phyloP scores from a whole-genome alignment of 257 asterid species.

The Primulina huaijiensis region DNA sequence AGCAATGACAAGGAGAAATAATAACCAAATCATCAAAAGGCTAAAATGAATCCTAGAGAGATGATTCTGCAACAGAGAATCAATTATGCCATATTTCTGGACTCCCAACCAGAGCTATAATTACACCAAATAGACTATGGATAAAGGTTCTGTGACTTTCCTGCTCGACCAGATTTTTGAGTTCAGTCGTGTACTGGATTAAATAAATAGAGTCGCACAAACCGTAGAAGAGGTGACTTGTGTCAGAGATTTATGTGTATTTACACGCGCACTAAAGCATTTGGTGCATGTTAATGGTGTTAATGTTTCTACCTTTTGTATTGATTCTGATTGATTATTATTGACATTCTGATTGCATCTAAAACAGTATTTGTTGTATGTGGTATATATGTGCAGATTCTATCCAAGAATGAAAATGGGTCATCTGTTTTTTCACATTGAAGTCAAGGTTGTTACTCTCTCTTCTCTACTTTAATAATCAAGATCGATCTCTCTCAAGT shows the following conservation, averaged over 20 bases:
- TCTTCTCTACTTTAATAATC: constrained; percentile 3
- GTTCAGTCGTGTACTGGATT: constrained; percentile 22
- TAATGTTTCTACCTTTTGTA: constrained; percentile 8
- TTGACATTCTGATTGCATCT: constrained; percentile 27
- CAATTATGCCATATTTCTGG: background rate
- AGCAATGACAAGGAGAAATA: background rate
- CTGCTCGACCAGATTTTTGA: background rate
- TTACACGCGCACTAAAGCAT: constrained; percentile 15
- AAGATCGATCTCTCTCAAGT: constrained; percentile 6
- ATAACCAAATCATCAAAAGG: background rate
- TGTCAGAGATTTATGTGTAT: constrained; percentile 11
- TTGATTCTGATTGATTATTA: constrained; percentile 10
- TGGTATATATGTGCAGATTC: constrained; percentile 50
- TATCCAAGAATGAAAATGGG: constrained; percentile 78
- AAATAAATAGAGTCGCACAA: background rate
- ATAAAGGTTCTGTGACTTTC: no score
- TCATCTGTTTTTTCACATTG: constrained; percentile 52
- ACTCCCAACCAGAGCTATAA: background rate
- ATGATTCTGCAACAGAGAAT: background rate
- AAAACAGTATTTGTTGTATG: constrained; percentile 25
- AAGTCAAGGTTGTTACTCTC: constrained; percentile 56
- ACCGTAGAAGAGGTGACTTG: constrained; percentile 2
- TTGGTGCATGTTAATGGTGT: background rate
- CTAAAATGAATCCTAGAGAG: background rate
- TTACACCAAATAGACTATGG: background rate